phyloP scores from a whole-genome alignment of 352 stramenopile species.

The Pythium plurisporium region DNA sequence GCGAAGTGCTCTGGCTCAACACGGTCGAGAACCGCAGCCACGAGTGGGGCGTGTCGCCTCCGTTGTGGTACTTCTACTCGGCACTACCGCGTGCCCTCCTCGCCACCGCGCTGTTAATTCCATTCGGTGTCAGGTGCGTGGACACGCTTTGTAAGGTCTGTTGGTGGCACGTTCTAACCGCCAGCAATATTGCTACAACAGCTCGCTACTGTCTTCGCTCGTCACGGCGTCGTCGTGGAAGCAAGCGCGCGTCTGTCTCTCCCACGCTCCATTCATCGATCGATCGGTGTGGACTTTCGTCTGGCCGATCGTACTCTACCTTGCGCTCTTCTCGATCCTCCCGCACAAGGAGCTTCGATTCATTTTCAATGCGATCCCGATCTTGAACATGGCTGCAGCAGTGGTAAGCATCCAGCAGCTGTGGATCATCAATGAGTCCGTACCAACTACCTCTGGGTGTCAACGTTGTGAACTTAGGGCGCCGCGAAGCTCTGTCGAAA shows the following conservation, averaged over 20 bases:
- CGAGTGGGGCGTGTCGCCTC: constrained; percentile 95
- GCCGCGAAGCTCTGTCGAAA: constrained; percentile 63
- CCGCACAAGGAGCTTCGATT: constrained; percentile 99
- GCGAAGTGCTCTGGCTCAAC: constrained; percentile 96
- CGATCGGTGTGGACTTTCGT: constrained; percentile 46
- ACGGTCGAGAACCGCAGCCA: constrained; percentile 96
- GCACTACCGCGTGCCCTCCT: constrained; percentile 91
- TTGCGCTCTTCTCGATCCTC: constrained; percentile 94
- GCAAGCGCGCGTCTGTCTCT: constrained; percentile 33
- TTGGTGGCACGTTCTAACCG: neutral
- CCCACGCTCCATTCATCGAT: constrained; percentile 42
- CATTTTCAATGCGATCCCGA: constrained; percentile 95
- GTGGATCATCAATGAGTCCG: no score
- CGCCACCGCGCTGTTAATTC: constrained; percentile 75
- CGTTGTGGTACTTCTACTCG: constrained; percentile 95
- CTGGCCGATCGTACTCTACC: constrained; percentile 80
- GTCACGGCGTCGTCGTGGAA: constrained; percentile 38
- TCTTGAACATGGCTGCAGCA: constrained; percentile 92
- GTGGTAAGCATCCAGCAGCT: constrained; percentile 42
- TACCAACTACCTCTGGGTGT: neutral
- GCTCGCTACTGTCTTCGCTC: constrained; percentile 38
- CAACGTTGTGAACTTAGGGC: constrained; percentile 30
- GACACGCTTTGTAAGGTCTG: neutral
- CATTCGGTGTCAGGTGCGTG: constrained; percentile 69
- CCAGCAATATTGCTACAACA: constrained; percentile 22